Conservation (phyloP, 1,284 basidiomycete genomes). For the Sanghuangporus weigelae region DNA sequence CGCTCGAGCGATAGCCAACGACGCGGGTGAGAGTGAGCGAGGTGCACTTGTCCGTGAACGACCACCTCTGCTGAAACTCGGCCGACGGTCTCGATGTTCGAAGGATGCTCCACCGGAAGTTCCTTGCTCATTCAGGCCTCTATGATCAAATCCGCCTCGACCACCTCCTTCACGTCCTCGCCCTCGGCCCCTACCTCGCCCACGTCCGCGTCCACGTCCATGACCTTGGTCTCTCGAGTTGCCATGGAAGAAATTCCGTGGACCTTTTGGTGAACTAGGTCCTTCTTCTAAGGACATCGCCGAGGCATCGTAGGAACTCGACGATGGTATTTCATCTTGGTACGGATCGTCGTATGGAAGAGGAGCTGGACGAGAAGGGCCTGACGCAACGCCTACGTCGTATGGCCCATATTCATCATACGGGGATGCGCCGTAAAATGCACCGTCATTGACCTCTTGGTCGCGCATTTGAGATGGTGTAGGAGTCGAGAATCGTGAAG, state of each 20-base stretch:
- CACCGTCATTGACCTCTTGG: slow-evolving; percentile 44
- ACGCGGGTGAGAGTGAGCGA: slow-evolving; percentile 38
- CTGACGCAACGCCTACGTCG: slow-evolving; percentile 52
- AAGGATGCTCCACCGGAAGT: slow-evolving; percentile 20
- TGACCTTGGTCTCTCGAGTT: slow-evolving; percentile 18
- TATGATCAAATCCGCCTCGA: slow-evolving; percentile 18
- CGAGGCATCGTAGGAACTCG: neutral
- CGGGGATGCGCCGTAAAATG: slow-evolving; percentile 47
- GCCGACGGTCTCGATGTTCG: slow-evolving; percentile 27
- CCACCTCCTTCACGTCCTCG: slow-evolving; percentile 20
- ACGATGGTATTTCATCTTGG: slow-evolving; percentile 36
- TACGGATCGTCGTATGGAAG: slow-evolving; percentile 76
- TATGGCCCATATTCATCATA: slow-evolving; percentile 61
- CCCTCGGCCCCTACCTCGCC: slow-evolving; percentile 13
- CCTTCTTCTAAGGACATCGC: neutral
- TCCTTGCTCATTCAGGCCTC: slow-evolving; percentile 3
- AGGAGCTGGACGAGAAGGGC: slow-evolving; percentile 54
- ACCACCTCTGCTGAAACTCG: slow-evolving; percentile 16
- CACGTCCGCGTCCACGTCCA: slow-evolving; percentile 30
- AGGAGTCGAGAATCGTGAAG: slow-evolving; percentile 52
- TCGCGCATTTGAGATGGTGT: slow-evolving; percentile 47
- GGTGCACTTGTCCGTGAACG: neutral
- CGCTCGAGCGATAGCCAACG: slow-evolving; percentile 41
- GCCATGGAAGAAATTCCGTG: slow-evolving; percentile 25
- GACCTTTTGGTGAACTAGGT: slow-evolving; percentile 26